These are phyloP conservation scores for Lodderomyces theae DNA, from an alignment of 1,139 yeast species.

Conservation along the genomic window DNA sequence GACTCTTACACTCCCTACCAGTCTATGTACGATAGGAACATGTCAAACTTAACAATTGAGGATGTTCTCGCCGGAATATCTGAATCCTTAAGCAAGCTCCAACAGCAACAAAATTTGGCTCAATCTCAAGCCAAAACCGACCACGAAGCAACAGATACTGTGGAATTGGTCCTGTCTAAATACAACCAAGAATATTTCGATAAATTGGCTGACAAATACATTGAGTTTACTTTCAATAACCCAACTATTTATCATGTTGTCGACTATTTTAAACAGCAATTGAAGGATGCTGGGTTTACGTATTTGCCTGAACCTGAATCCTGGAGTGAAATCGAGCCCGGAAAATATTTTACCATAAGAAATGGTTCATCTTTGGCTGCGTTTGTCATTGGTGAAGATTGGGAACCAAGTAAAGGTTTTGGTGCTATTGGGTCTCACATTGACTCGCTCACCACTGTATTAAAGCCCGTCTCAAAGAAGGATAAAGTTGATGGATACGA, in stretches of 20 bases:
- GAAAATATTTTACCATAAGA: slow-evolving; percentile 33
- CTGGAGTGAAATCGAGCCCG: slow-evolving; percentile 21
- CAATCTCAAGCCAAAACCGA: neutral
- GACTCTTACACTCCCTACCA: no score
- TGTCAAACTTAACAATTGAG: slow-evolving; percentile 6
- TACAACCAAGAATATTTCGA: slow-evolving; percentile 26
- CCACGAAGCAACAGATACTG: neutral
- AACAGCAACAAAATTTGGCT: neutral
- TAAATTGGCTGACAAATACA: slow-evolving; percentile 34
- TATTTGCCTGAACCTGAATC: slow-evolving; percentile 27
- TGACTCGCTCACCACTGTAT: slow-evolving; percentile 39
- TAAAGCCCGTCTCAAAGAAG: slow-evolving; percentile 37
- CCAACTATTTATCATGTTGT: slow-evolving; percentile 47
- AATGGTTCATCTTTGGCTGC: slow-evolving; percentile 40
- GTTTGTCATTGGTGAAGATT: slow-evolving; percentile 38
- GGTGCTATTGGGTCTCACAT: slow-evolving; percentile 44
- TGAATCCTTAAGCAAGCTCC: slow-evolving; percentile 9
- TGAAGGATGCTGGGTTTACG: slow-evolving; percentile 30
- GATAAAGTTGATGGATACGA: slow-evolving; percentile 38
- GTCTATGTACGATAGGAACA: neutral
- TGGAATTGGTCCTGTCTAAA: slow-evolving; percentile 8
- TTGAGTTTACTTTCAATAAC: slow-evolving; percentile 36
- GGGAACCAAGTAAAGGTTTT: slow-evolving; percentile 39
- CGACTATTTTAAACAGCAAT: slow-evolving; percentile 23
- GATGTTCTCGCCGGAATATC: slow-evolving; percentile 9